phyloP scores from a whole-genome alignment of 1,139 yeast genomes.

The Pichia sp. region DNA sequence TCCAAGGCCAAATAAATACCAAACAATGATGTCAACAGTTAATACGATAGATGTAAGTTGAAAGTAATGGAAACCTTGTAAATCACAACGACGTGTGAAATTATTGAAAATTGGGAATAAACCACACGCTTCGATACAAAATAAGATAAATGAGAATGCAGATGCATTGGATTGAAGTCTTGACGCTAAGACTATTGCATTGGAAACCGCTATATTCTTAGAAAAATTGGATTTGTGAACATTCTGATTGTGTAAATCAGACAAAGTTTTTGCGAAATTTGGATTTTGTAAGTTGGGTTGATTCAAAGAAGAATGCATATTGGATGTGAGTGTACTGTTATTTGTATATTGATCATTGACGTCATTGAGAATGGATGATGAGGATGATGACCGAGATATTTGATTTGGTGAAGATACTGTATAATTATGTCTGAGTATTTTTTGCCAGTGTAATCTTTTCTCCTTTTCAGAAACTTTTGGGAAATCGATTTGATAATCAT shows the following conservation, averaged over 20 bases:
- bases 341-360: neutral
- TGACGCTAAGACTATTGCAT: slow-evolving; percentile 88
- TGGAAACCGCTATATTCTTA: slow-evolving; percentile 79
- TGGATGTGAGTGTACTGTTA: neutral
- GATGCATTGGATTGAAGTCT: slow-evolving; percentile 68
- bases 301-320: too few species aligned
- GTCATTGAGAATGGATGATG: neutral
- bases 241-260: slow-evolving; percentile 13
- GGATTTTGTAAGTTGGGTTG: too few species aligned
- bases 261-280: neutral
- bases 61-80: slow-evolving; percentile 35
- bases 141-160: slow-evolving; percentile 79
- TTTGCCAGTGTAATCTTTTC: slow-evolving; percentile 18
- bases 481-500: slow-evolving; percentile 57
- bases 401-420: neutral
- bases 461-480: slow-evolving; percentile 26
- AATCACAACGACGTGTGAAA: slow-evolving; percentile 45
- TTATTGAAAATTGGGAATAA: slow-evolving; percentile 69
- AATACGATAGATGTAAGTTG: slow-evolving; percentile 33
- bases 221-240: slow-evolving; percentile 57
- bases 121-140: slow-evolving; percentile 70
- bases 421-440: slow-evolving; percentile 27
- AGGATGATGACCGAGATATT: slow-evolving; percentile 9
- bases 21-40: slow-evolving; percentile 33
- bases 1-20: slow-evolving; percentile 39